Evolutionary conservation across 202 grass and related monocot species (phyloP), one percentile per base, ranked within the genome.

Genomic region (Setaria viridis): DNA sequence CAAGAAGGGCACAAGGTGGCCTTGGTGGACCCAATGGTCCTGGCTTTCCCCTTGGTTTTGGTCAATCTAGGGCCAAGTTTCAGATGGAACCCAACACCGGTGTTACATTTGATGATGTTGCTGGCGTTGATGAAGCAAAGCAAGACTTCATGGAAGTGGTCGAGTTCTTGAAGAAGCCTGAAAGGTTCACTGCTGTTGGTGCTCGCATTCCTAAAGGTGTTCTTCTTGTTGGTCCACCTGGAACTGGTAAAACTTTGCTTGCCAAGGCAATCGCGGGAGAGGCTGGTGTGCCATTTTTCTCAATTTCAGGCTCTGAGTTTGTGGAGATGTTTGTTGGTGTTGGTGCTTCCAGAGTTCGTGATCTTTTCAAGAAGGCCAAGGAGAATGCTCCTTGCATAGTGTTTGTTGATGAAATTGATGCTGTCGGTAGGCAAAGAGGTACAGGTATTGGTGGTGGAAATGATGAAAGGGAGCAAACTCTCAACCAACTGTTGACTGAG

Each of bases 321-420:
- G 95, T 97, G 83, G 95, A 97, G 90, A 97, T 97, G 95, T 97
- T 97, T 84, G 95, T 97, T 54, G 95, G 95, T 70, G 95, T 97
- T 71, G 95, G 95, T 80, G 95, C 95, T 30, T 97, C 95, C 11
- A 67, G 95, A 30, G 95, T 97, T 41, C 95, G 95, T 82, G 95
- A 97, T 85, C 91, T 97, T 64, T 97, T 97, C 82, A 97, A 93
- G 84, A 97, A 97, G 88, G 95, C 95, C 33, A 97, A 97, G 87
- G 95, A 97, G 88, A 97, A 97, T 34, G 92, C 95, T 62, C 95
- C 92, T 48, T 97, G 95, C 88, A 97, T 97, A 33, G 95, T 97
- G 6, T 97, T 97, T 76, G 95, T 97, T 76, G 92, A 97, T 91
- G 95, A 97, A 88, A 97, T 97, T 15, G 95, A 97, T 57, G 95